phyloP scores from a whole-genome alignment of 2,329 filamentous ascomycete genomes.

The Coniochaeta ligniaria region DNA sequence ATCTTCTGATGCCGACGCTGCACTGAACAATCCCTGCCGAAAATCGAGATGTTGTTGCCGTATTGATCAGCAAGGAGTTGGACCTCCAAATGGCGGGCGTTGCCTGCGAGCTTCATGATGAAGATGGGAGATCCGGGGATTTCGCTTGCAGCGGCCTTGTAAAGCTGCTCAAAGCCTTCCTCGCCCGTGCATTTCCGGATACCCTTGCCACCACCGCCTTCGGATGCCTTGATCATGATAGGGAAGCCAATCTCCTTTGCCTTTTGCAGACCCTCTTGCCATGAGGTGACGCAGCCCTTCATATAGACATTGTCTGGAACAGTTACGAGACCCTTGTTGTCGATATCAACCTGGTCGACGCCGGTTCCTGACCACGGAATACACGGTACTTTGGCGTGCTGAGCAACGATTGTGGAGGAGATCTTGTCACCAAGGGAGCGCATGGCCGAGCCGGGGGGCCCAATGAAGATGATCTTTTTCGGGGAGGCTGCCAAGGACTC shows the following conservation, averaged over 20 bases:
- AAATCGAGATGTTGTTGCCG: slow-evolving; percentile 98
- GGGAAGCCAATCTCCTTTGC: slow-evolving; percentile 93
- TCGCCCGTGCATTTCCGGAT: slow-evolving; percentile 90
- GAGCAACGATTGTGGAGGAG: slow-evolving; percentile 96
- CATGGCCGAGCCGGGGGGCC: slow-evolving; percentile 96
- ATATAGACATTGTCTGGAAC: slow-evolving; percentile 80
- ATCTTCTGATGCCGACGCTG: slow-evolving; percentile 99
- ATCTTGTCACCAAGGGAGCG: slow-evolving; percentile 99
- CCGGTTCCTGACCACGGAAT: slow-evolving; percentile 99
- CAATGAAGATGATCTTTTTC: slow-evolving; percentile 99
- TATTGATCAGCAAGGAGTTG: slow-evolving; percentile 98
- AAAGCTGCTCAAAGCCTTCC: slow-evolving; percentile 76
- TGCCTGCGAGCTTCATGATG: slow-evolving; percentile 99
- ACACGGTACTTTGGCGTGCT: slow-evolving; percentile 91
- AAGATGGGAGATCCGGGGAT: slow-evolving; percentile 99
- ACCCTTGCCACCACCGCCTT: slow-evolving; percentile 98
- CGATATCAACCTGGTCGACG: slow-evolving; percentile 72
- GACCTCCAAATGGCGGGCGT: slow-evolving; percentile 93
- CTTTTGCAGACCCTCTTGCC: slow-evolving; percentile 81
- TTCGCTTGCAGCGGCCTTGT: slow-evolving; percentile 93
- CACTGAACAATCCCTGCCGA: slow-evolving; percentile 97
- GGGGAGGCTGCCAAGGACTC: slow-evolving; percentile 93
- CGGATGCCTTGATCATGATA: slow-evolving; percentile 99
- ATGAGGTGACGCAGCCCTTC: slow-evolving; percentile 84
- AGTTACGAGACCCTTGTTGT: slow-evolving; percentile 81